phyloP scores from a whole-genome alignment of 169 alveolate species.

The Miamiensis avidus region DNA sequence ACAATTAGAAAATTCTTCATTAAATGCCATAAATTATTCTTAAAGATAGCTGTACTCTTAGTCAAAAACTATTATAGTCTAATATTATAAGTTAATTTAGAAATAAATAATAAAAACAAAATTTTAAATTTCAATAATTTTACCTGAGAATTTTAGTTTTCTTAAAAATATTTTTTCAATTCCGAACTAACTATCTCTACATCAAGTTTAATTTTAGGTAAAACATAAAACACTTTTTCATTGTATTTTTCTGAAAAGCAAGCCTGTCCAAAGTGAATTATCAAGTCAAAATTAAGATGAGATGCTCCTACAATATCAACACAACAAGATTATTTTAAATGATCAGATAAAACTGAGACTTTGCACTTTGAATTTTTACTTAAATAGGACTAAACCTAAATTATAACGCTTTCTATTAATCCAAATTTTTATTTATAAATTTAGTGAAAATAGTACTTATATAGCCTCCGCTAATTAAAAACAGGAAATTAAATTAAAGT shows the following conservation, averaged over 20 bases:
- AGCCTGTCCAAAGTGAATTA: slow-evolving; percentile 42
- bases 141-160: no score
- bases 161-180: no score
- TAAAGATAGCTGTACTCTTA: background rate
- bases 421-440: no score
- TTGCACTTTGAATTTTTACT: background rate
- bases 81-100: background rate
- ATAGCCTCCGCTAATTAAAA: background rate
- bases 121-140: no score
- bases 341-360: background rate
- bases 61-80: slow-evolving; percentile 7
- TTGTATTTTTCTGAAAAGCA: slow-evolving; percentile 24
- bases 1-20: background rate
- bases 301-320: slow-evolving; percentile 38
- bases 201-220: slow-evolving; percentile 31
- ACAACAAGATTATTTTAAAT: slow-evolving; percentile 30
- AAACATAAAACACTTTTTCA: slow-evolving; percentile 10
- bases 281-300: slow-evolving; percentile 29
- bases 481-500: background rate
- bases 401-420: no score
- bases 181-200: no score
- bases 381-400: no score
- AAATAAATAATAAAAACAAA: no score
- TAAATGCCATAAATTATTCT: background rate
- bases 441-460: background rate